Evolutionary conservation across 2,329 filamentous ascomycete species (phyloP), one percentile per base, ranked within the genome.

Genomic region (Botrytis byssoidea): DNA sequence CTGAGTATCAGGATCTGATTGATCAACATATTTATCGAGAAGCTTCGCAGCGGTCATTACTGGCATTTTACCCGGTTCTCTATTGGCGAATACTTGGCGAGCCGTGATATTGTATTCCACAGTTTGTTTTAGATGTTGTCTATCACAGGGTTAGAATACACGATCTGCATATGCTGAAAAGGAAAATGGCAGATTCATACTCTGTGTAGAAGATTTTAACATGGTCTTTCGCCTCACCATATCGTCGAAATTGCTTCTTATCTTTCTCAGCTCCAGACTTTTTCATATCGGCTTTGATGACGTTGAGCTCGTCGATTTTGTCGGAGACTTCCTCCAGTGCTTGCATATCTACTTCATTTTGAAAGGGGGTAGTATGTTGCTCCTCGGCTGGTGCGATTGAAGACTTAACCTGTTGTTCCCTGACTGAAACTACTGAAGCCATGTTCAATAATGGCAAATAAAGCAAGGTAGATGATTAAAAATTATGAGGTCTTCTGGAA

Each of bases 31-130:
- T 0, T 92, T 94, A 87, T 97, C 93, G 80, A 97, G 91, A 83
- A 94, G 95, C 88, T 97, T 93, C 84, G 97, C 96, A 32, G 94
- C 94, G 82, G 97, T 87, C 94, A 94, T 97, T 82, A 97, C 87
- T 75, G 91, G 92, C 92, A 97, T 93, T 18, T 4, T 8, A 82
- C 92, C 87, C 59, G 92, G 89, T 2, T 88, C 88, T 75, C 90
- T 88, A 76, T 86, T 87, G 82, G 90, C 85, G 84, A 94, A 93
- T 72, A 87, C 85, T 78, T 92, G 90, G 72, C 94, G 92, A 22
- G 92, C 93, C 76, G 90, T 89, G 61, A 97, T 87, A 85, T 97
- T 97, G 87, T 95, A 97, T 16, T 92, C 90, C 0, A 93, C 89
- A 66, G 92, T 94, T 83, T 94, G 92, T 85, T 90, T 90, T 80